Percentiles rank a stretch among this genome's conserved stretches.
Evolutionary conservation across 1,139 yeast species (phyloP).

Genomic region (Arxiozyma heterogenica): DNA sequence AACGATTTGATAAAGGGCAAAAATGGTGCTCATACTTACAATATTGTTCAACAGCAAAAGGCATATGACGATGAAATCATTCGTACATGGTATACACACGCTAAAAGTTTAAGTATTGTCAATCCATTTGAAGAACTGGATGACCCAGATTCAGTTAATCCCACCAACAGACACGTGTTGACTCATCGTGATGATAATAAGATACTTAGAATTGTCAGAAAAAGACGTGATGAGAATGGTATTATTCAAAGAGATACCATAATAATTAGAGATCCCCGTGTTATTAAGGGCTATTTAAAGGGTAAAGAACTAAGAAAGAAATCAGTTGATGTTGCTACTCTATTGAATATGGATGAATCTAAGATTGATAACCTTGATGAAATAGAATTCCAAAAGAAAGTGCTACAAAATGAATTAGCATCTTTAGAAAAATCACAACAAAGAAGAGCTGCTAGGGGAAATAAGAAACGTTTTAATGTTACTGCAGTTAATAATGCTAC

Average conservation of each 20-base stretch:
- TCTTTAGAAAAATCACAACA: slow-evolving; percentile 70
- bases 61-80: slow-evolving; percentile 86
- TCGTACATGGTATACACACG: slow-evolving; percentile 86
- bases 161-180: slow-evolving; percentile 28
- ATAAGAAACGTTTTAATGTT: slow-evolving; percentile 15
- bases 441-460: slow-evolving; percentile 49
- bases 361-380: slow-evolving; percentile 81
- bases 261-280: slow-evolving; percentile 71
- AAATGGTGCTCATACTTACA: slow-evolving; percentile 51
- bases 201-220: slow-evolving; percentile 67
- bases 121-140: slow-evolving; percentile 37
- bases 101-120: slow-evolving; percentile 47
- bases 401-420: slow-evolving; percentile 77
- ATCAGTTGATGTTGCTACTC: slow-evolving; percentile 29
- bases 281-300: slow-evolving; percentile 76
- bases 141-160: slow-evolving; percentile 30
- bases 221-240: slow-evolving; percentile 77
- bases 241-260: slow-evolving; percentile 77
- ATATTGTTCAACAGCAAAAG: slow-evolving; percentile 81
- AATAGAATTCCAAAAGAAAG: slow-evolving; percentile 66
- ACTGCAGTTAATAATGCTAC: neutral
- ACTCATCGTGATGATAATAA: slow-evolving; percentile 31
- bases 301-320: slow-evolving; percentile 70
- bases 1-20: slow-evolving; percentile 3
- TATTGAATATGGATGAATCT: slow-evolving; percentile 45